Evolutionary conservation across 108 stramenopile species (phyloP).

Genomic region (Skeletonema grethae): DNA sequence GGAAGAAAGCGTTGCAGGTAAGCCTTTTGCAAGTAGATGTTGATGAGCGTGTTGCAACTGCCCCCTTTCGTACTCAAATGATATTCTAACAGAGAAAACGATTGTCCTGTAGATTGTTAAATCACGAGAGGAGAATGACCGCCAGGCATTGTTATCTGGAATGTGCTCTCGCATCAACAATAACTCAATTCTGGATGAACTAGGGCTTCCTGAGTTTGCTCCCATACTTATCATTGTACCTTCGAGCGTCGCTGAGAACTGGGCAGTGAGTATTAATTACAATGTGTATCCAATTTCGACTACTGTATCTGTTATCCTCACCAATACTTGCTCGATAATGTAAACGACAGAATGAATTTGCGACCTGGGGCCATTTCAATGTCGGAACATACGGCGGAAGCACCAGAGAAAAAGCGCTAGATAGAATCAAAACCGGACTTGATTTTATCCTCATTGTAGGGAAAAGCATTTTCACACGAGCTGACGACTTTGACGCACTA

Average conservation of each 20-base stretch:
- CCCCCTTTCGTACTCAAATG: background rate
- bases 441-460: slow-evolving; percentile 74
- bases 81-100: background rate
- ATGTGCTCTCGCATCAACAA: slow-evolving; percentile 14
- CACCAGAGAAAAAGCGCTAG: slow-evolving; percentile 51
- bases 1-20: slow-evolving; percentile 37
- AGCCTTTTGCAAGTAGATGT: slow-evolving; percentile 2
- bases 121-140: slow-evolving; percentile 20
- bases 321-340: background rate
- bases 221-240: slow-evolving; percentile 85
- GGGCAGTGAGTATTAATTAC: slow-evolving; percentile 43
- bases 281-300: background rate
- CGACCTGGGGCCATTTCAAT: slow-evolving; percentile 77
- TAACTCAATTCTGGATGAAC: slow-evolving; percentile 12
- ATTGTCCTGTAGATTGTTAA: slow-evolving; percentile 8
- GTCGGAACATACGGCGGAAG: slow-evolving; percentile 50
- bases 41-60: background rate
- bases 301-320: background rate
- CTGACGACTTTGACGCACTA: slow-evolving; percentile 43
- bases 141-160: slow-evolving; percentile 32
- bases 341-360: slow-evolving; percentile 60
- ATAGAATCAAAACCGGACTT: slow-evolving; percentile 47
- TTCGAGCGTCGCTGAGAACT: slow-evolving; percentile 66
- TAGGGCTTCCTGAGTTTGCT: slow-evolving; percentile 30
- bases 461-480: slow-evolving; percentile 55